phyloP scores from a whole-genome alignment of 1,284 basidiomycete genomes.

The Gomphus sp. region DNA sequence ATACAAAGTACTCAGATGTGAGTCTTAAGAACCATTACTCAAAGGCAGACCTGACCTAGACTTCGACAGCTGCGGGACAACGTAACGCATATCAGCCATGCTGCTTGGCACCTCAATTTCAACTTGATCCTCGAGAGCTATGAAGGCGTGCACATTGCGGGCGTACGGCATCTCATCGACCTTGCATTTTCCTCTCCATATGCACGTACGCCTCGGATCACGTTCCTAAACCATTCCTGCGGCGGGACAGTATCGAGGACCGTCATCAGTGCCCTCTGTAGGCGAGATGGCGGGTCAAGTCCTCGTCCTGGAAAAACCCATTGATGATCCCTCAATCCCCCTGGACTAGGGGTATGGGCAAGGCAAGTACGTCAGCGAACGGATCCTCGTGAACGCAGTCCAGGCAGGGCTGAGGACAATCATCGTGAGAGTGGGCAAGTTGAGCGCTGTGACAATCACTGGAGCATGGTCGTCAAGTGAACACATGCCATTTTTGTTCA shows the following conservation, averaged over 20 bases:
- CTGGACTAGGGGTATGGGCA: constrained; percentile 15
- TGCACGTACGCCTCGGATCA: constrained; percentile 8
- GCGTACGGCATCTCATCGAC: constrained; percentile 12
- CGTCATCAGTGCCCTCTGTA: neutral
- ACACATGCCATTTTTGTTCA: constrained; percentile 27
- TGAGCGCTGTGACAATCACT: constrained; percentile 24
- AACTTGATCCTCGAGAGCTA: constrained; percentile 13
- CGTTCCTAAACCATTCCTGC: constrained; percentile 15
- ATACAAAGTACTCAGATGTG: neutral
- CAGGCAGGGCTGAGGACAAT: constrained; percentile 16
- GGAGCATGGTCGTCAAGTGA: constrained; percentile 29
- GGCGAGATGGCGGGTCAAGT: neutral
- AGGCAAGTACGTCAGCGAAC: constrained; percentile 16
- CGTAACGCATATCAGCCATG: constrained; percentile 19
- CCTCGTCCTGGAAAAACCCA: constrained; percentile 12
- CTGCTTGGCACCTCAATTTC: constrained; percentile 18
- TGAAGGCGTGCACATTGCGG: constrained; percentile 12
- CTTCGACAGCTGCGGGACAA: constrained; percentile 10
- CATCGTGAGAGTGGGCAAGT: constrained; percentile 27
- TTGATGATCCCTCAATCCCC: constrained; percentile 13
- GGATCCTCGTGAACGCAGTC: constrained; percentile 12
- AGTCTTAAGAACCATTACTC: neutral
- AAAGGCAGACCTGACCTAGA: neutral
- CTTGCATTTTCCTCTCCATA: constrained; percentile 10
- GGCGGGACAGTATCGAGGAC: constrained; percentile 7